Percentiles rank a stretch among this genome's conserved stretches.
Evolutionary conservation across 352 stramenopile genomes (phyloP).

Genomic region (Globisporangium spiculum): DNA sequence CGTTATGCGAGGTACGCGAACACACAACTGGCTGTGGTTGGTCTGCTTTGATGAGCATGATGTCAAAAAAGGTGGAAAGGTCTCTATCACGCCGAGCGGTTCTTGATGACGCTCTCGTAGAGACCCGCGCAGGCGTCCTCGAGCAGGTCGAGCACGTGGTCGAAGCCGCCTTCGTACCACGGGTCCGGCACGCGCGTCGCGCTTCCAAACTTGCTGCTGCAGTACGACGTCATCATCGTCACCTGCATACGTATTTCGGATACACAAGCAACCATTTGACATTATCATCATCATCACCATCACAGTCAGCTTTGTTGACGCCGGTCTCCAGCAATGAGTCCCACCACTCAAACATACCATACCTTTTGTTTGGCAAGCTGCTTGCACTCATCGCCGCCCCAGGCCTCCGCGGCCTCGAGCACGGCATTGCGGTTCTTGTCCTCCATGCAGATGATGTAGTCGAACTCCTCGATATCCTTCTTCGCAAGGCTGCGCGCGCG

Average conservation of each 20-base stretch:
- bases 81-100: neutral
- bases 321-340: conserved; percentile 1
- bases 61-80: too few species aligned
- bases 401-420: conserved; percentile 74
- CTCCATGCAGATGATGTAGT: conserved; percentile 91
- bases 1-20: too few species aligned
- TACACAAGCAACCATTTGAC: neutral
- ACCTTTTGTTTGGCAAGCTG: conserved; percentile 60
- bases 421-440: conserved; percentile 80
- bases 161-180: conserved; percentile 89
- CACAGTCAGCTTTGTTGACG: conserved; percentile 6
- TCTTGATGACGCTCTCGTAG: conserved; percentile 46
- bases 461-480: conserved; percentile 76
- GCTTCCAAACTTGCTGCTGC: conserved; percentile 52
- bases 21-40: too few species aligned
- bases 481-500: conserved; percentile 67
- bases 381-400: conserved; percentile 59
- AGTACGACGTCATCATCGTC: conserved; percentile 84
- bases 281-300: neutral
- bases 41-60: too few species aligned
- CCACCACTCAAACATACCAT: neutral
- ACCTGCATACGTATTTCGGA: conserved; percentile 32
- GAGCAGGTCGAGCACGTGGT: conserved; percentile 86
- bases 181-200: conserved; percentile 71
- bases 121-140: conserved; percentile 85